phyloP scores from a whole-genome alignment of 768 basidiomycete species.

The Suillus subluteus region DNA sequence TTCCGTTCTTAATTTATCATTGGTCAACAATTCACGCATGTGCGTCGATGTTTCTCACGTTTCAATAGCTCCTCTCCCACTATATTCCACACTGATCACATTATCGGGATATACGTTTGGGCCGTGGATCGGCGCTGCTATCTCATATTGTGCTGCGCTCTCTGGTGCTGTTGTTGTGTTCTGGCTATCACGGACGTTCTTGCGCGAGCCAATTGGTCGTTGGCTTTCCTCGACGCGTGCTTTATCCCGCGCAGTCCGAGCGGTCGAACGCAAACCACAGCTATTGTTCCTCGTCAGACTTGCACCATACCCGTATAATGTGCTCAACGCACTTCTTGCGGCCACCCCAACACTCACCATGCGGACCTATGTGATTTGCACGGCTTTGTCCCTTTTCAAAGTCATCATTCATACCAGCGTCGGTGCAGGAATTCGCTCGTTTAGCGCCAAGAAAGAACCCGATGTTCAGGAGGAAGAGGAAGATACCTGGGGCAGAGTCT shows the following conservation, averaged over 20 bases:
- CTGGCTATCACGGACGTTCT: conserved; percentile 71
- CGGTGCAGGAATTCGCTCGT: conserved; percentile 85
- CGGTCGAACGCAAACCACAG: conserved; percentile 85
- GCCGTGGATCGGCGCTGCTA: conserved; percentile 78
- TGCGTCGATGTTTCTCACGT: conserved; percentile 16
- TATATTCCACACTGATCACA: conserved; percentile 93
- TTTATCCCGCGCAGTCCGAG: conserved; percentile 80
- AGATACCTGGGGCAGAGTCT: conserved; percentile 55
- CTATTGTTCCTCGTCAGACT: conserved; percentile 90
- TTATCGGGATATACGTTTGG: conserved; percentile 92
- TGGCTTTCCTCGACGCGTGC: conserved; percentile 74
- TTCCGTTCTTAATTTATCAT: conserved; percentile 18
- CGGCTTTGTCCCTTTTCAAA: conserved; percentile 85
- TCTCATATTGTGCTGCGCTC: conserved; percentile 88
- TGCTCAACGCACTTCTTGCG: conserved; percentile 93
- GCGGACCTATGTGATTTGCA: conserved; percentile 77
- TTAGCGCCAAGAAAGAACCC: conserved; percentile 60
- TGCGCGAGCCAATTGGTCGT: conserved; percentile 69
- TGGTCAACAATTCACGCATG: conserved; percentile 15
- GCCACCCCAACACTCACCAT: conserved; percentile 83
- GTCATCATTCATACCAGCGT: conserved; percentile 89
- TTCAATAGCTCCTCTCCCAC: conserved; percentile 76
- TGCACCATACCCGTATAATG: conserved; percentile 92
- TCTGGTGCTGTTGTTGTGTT: conserved; percentile 86
- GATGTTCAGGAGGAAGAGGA: conserved; percentile 39